Evolutionary conservation across 306 rosid genomes (phyloP).

Genomic region (Quercus suber): DNA sequence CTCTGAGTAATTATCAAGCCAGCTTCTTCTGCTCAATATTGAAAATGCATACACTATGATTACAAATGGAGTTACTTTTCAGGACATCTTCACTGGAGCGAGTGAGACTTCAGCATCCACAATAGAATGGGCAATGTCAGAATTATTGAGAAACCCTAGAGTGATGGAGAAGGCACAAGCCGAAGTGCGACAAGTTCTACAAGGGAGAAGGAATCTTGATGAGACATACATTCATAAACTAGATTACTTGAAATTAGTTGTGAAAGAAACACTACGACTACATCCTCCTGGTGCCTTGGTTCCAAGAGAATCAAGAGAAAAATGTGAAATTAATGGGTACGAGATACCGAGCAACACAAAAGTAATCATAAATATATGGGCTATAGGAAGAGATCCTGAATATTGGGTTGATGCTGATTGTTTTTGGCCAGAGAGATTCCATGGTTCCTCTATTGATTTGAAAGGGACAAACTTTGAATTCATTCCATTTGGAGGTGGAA

Average conservation of each 20-base stretch:
- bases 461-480: not conserved
- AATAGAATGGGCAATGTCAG: slow-evolving; percentile 17
- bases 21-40: no score
- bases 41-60: not conserved
- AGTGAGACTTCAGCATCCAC: slow-evolving; percentile 8
- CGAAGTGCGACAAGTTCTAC: slow-evolving; percentile 16
- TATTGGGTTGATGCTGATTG: slow-evolving; percentile 22
- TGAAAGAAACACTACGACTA: slow-evolving; percentile 34
- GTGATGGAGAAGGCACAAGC: slow-evolving; percentile 33
- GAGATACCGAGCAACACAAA: slow-evolving; percentile 23
- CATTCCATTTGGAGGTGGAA: slow-evolving; percentile 33
- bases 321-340: slow-evolving; percentile 26
- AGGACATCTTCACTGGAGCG: not conserved
- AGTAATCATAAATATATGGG: slow-evolving; percentile 32
- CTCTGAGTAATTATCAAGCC: no score
- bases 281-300: slow-evolving; percentile 32
- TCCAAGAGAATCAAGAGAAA: slow-evolving; percentile 27
- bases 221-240: slow-evolving; percentile 21
- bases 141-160: slow-evolving; percentile 22
- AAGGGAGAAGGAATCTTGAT: not conserved
- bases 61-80: not conserved
- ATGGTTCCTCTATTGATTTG: not conserved
- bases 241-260: slow-evolving; percentile 31
- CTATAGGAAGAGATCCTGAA: slow-evolving; percentile 41
- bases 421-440: slow-evolving; percentile 20